Percentiles rank a stretch among this genome's conserved stretches.
Conservation (phyloP, 345 rosid genomes). For the Pelargonium nanum region DNA sequence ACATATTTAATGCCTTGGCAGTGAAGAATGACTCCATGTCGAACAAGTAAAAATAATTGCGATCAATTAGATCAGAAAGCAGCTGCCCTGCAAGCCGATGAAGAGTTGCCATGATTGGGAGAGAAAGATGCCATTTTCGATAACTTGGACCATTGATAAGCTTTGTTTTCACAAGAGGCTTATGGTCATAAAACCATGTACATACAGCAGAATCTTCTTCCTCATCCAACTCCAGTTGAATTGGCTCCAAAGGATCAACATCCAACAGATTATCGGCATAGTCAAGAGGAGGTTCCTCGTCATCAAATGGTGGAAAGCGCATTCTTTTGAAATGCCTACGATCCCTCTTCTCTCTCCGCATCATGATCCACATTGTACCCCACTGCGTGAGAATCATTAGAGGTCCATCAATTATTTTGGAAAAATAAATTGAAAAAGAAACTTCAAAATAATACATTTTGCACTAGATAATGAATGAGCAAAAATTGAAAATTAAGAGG, state of each 20-base stretch:
- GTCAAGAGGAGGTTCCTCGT: constrained; percentile 97
- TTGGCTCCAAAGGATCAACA: constrained; percentile 96
- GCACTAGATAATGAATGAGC: not conserved
- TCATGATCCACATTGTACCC: constrained; percentile 99
- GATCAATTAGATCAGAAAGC: constrained; percentile 87
- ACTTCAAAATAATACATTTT: not conserved
- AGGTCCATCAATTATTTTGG: not conserved
- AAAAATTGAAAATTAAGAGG: not conserved
- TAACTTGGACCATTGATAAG: constrained; percentile 98
- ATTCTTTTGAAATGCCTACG: constrained; percentile 96
- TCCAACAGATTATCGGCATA: constrained; percentile 97
- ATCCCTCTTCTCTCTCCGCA: constrained; percentile 99
- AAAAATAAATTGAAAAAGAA: not conserved
- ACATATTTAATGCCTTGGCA: constrained; percentile 96
- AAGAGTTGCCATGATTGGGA: constrained; percentile 97
- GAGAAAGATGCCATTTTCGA: constrained; percentile 98
- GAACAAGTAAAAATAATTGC: constrained; percentile 92
- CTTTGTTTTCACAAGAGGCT: constrained; percentile 93
- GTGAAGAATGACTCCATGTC: constrained; percentile 99
- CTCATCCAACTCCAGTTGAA: constrained; percentile 86
- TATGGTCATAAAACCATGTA: constrained; percentile 99
- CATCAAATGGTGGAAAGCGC: constrained; percentile 99
- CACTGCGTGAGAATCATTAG: constrained; percentile 34
- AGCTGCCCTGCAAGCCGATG: constrained; percentile 98
- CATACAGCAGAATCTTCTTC: constrained; percentile 97